Evolutionary conservation across 108 stramenopile genomes (phyloP).

Genomic region (Aureococcus anophagefferens): DNA sequence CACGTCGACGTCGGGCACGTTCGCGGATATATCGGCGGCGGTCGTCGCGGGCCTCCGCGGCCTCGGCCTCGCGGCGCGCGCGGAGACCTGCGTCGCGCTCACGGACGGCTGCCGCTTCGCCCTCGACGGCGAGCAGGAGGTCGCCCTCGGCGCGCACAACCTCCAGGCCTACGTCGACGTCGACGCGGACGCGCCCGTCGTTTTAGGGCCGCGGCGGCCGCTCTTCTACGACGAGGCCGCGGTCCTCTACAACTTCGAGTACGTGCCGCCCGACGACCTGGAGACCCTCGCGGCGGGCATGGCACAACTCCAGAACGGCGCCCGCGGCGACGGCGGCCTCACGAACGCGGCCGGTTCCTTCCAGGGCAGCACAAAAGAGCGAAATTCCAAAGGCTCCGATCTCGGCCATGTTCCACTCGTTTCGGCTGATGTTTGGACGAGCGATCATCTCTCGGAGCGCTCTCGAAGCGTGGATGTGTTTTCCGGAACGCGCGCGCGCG

Average conservation of each 20-base stretch:
- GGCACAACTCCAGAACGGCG: not conserved
- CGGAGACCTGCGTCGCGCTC: not conserved
- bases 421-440: too few species aligned
- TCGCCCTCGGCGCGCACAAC: not conserved
- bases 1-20: not conserved
- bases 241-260: not conserved
- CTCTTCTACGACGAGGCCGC: not conserved
- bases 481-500: too few species aligned
- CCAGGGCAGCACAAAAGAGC: too few species aligned
- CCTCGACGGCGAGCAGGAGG: not conserved
- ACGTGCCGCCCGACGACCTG: not conserved
- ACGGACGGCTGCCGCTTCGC: not conserved
- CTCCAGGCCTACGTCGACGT: not conserved
- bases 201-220: not conserved
- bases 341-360: not conserved
- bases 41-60: not conserved
- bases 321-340: not conserved
- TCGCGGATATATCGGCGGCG: not conserved
- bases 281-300: too few species aligned
- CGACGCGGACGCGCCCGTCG: not conserved
- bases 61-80: not conserved
- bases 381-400: too few species aligned
- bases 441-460: too few species aligned
- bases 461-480: too few species aligned
- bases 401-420: too few species aligned